Percentiles rank a stretch among this genome's conserved stretches.
phyloP scores from a whole-genome alignment of 106 monocot genomes.

The Triglochin maritima region DNA sequence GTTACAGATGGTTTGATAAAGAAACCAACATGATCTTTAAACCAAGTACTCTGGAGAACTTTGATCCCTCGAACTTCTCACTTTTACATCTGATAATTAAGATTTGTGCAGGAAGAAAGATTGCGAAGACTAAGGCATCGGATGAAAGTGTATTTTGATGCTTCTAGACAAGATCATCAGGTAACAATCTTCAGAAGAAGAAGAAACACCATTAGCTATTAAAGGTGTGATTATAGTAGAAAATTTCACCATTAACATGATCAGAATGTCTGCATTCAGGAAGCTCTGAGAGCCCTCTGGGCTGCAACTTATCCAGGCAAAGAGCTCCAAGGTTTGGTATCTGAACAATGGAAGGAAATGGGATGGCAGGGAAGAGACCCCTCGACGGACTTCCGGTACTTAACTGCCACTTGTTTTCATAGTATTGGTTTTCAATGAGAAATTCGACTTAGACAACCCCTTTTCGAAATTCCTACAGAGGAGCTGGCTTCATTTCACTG shows the following conservation, averaged over 20 bases:
- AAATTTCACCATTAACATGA: neutral
- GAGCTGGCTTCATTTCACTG: slow-evolving; percentile 7
- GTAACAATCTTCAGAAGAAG: slow-evolving; percentile 9
- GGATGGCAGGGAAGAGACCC: slow-evolving; percentile 92
- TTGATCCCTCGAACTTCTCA: neutral
- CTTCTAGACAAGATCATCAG: slow-evolving; percentile 61
- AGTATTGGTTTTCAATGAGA: neutral
- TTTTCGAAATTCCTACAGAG: neutral
- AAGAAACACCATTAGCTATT: neutral
- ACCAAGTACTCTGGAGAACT: neutral
- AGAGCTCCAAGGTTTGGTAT: slow-evolving; percentile 58
- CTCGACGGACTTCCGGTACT: slow-evolving; percentile 75
- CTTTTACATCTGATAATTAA: neutral
- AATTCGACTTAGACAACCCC: neutral
- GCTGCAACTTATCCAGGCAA: slow-evolving; percentile 65
- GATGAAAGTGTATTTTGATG: slow-evolving; percentile 67
- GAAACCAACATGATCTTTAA: neutral
- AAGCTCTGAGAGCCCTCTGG: slow-evolving; percentile 83
- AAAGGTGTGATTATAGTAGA: neutral
- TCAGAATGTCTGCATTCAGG: slow-evolving; percentile 12
- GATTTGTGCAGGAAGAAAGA: slow-evolving; percentile 49
- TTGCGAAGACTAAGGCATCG: slow-evolving; percentile 65
- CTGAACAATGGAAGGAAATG: slow-evolving; percentile 89
- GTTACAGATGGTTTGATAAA: no score
- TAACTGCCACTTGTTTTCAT: neutral